Evolutionary conservation across 805 yeast genomes (phyloP), one percentile per base, ranked within the genome.

Genomic region (Debaryomyces maramus): DNA sequence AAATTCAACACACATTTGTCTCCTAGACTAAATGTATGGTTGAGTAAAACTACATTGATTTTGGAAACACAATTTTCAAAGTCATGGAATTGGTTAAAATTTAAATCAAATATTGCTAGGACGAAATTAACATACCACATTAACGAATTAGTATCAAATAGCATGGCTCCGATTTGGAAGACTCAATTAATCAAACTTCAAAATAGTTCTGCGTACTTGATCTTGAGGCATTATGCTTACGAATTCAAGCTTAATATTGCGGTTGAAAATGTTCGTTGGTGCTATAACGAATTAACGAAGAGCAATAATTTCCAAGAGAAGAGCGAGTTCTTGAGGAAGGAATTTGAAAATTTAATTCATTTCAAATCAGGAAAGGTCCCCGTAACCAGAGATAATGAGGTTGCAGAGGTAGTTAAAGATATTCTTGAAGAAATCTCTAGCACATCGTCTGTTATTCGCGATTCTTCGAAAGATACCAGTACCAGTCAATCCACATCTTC

Each of bases 261-360:
- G 28, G 32, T 29, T 16, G 11, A 29, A 11, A 14, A 4, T 29
- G 11, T 29, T 29, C 11, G 13, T 15, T n/a, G 32, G n/a, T 11
- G 32, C 11, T 29, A 16, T 17, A 29, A 29, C 8, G 16, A n/a
- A 14, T 14, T 29, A 17, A 15, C 16, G 18, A 15, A 29, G 11
- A 15, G 13, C 15, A 29, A 20, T 14, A 37, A 37, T 22, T 52
- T 61, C 29, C 52, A 54, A 6, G 50, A 55, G 32, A 53, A 50
- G 38, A 50, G 47, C 6, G 34, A 50, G 17, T 63, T 63, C 38
- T 39, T 63, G 27, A 48, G 48, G 22, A 45, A 42, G 10, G 69
- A 63, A 32, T 54, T 60, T 32, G 47, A 49, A 19, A 60, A 55
- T 36, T 50, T 61, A 32, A 32, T 56, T 34, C 48, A 53, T 29